Base-by-base conservation (phyloP, 1,284 basidiomycete genomes). In the Phlebopus sp. region DNA sequence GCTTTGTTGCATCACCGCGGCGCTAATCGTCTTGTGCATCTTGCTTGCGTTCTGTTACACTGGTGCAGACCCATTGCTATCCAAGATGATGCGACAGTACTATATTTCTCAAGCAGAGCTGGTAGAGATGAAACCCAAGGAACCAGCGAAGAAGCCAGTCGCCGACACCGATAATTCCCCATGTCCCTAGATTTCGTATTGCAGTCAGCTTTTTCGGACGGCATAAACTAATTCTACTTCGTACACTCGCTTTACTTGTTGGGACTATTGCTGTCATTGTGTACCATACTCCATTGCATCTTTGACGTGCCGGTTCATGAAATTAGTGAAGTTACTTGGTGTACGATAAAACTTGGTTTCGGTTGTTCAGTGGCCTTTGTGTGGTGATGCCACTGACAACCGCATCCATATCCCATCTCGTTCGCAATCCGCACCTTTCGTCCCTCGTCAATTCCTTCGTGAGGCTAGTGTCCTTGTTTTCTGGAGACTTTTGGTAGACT, bases 41-140 rank as follows among this genome's bases (percentile, higher is more conserved):
- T 21, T 71, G 2, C 56, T 81, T 7, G 60, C 72, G 1, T 63
- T 76, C 46, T 68, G 64, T 40, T 81, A 68, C 53, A 76, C 71
- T 19, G 82, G 81, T 8, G 72, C 76, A 34, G 59, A 69, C 19
- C 77, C 82, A 9, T 49, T 82, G 23, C 55, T 70, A 6, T 54
- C 53, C 36, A 52, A 59, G 60, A 5, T 49, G 54, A 29, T 55
- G 49, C 62, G 62, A 25, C 51, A 54, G 18, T 48, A 53, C 7
- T 50, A 53, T 30, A 47, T 40, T 52, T 51, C 53, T 2, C 44
- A 44, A 27, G 29, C 37, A 31, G 30, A 51, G 8, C 9, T 59
- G 10, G 11, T 42, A 32, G 51, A 55, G 31, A 41, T 43, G 51
- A 53, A 51, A 35, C 23, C 42, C 46, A 53, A 39, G 29, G 44